These are phyloP conservation scores for Wickerhamiella infanticola DNA, from an alignment of 1,139 yeast species.

Conservation along the genomic window DNA sequence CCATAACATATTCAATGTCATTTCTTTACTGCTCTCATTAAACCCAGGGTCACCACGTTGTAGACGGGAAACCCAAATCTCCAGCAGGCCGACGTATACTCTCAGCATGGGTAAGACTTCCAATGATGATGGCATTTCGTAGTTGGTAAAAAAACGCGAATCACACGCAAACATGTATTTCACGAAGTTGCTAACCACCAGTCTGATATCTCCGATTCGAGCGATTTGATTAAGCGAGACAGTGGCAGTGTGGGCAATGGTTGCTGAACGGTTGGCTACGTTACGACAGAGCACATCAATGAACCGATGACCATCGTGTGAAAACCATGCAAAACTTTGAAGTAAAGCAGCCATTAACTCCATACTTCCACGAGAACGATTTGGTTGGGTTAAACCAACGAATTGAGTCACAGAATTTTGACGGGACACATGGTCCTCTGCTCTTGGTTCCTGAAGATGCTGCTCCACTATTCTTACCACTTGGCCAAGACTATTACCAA, in stretches of 20 bases:
- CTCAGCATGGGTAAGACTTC: conserved; percentile 44
- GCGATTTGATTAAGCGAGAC: conserved; percentile 52
- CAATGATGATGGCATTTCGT: conserved; percentile 28
- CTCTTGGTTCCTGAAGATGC: conserved; percentile 14
- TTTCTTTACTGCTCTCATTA: conserved; percentile 32
- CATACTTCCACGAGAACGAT: neutral
- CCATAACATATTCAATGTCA: conserved; percentile 64
- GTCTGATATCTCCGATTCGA: conserved; percentile 52
- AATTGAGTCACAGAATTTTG: conserved; percentile 15
- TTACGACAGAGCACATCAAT: conserved; percentile 66
- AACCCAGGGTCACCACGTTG: conserved; percentile 12
- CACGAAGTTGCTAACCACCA: conserved; percentile 58
- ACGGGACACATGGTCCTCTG: conserved; percentile 6
- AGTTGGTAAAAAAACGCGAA: conserved; percentile 30
- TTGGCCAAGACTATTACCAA: conserved; percentile 45
- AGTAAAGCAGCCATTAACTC: conserved; percentile 58
- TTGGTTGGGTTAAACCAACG: conserved; percentile 3
- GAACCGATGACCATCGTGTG: conserved; percentile 38
- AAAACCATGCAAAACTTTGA: conserved; percentile 56
- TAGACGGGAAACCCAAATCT: conserved; percentile 51
- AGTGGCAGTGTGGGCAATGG: conserved; percentile 48
- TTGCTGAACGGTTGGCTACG: conserved; percentile 48
- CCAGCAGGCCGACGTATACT: conserved; percentile 61
- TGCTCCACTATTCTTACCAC: conserved; percentile 46
- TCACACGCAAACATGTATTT: conserved; percentile 67